A percentile compares a stretch with the other conserved stretches of the same genome.
Conservation (phyloP, 164 flowering plant species). For the grape (Vitis vinifera) region DNA sequence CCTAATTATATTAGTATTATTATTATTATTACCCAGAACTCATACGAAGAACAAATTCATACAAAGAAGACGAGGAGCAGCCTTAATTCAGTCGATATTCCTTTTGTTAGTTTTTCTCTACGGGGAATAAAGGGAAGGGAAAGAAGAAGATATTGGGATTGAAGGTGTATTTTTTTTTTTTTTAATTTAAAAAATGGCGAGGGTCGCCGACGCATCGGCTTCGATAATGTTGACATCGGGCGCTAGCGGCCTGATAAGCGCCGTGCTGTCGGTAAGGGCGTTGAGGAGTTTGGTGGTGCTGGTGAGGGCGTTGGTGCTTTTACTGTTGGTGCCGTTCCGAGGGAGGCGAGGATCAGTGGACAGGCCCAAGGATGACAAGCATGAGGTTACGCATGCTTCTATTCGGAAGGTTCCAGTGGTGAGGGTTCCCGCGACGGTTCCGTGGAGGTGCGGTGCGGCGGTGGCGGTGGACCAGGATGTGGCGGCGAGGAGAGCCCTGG, state of each 20-base stretch:
- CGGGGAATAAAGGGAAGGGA: too few species aligned
- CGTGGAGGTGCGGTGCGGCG: conserved; percentile 16
- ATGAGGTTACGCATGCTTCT: neutral
- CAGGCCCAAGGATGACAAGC: conserved; percentile 11
- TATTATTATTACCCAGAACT: too few species aligned
- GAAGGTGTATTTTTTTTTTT: too few species aligned
- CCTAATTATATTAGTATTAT: too few species aligned
- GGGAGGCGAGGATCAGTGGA: conserved; percentile 16
- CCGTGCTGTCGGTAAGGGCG: conserved; percentile 48
- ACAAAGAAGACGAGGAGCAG: too few species aligned
- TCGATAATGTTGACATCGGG: conserved; percentile 61
- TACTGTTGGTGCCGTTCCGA: conserved; percentile 47
- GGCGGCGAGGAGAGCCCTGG: conserved; percentile 48
- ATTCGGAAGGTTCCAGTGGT: conserved; percentile 6
- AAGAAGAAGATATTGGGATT: too few species aligned
- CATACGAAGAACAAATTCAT: too few species aligned
- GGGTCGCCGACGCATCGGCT: neutral
- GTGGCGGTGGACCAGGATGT: conserved; percentile 45
- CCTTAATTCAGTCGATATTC: too few species aligned
- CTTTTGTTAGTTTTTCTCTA: too few species aligned
- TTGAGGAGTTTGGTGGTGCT: conserved; percentile 35
- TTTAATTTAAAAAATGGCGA: too few species aligned
- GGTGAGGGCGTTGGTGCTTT: conserved; percentile 35
- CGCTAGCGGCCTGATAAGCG: conserved; percentile 62
- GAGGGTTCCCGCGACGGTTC: conserved; percentile 17